A percentile compares a stretch with the other conserved stretches of the same genome.
Evolutionary conservation across 2,329 filamentous ascomycete genomes (phyloP).

Genomic region (Hortaea werneckii): DNA sequence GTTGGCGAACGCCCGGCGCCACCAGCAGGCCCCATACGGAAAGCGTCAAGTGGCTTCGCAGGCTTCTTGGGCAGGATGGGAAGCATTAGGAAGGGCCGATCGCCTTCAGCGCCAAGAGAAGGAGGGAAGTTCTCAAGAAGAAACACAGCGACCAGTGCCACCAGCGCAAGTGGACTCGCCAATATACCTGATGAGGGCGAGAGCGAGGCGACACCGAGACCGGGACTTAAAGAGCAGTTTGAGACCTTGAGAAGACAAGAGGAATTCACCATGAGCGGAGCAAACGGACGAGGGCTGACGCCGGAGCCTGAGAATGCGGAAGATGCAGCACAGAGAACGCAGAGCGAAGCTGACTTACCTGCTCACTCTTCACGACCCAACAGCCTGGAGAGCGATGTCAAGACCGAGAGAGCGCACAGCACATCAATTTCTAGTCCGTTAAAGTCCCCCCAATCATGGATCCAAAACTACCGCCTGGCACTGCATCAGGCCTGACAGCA

Average conservation of each 20-base stretch:
- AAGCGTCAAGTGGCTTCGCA: conserved; percentile 78
- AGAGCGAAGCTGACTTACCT: conserved; percentile 26
- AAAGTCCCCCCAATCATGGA: conserved; percentile 54
- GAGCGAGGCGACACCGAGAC: conserved; percentile 20
- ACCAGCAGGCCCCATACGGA: conserved; percentile 41
- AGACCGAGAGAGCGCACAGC: not conserved
- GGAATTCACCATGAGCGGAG: conserved; percentile 26
- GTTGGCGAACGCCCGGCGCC: conserved; percentile 22
- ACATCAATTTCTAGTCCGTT: conserved; percentile 8
- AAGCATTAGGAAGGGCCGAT: conserved; percentile 48
- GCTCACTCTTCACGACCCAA: conserved; percentile 7
- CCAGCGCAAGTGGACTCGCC: conserved; percentile 7
- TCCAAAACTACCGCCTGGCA: conserved; percentile 67
- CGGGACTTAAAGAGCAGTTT: conserved; percentile 38
- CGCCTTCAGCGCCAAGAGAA: conserved; percentile 26
- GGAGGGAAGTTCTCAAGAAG: conserved; percentile 14
- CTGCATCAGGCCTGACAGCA: conserved; percentile 68
- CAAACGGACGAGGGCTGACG: conserved; percentile 7
- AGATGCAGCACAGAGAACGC: conserved; percentile 2
- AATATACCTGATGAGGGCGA: conserved; percentile 18
- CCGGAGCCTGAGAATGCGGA: conserved; percentile 9
- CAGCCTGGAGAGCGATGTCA: conserved; percentile 20
- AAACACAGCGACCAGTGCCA: conserved; percentile 15
- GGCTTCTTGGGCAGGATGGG: conserved; percentile 59
- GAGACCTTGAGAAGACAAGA: conserved; percentile 35